These are phyloP conservation scores for Cryphonectria nitschkei DNA, from an alignment of 2,329 filamentous ascomycete genomes.

Conservation along the genomic window DNA sequence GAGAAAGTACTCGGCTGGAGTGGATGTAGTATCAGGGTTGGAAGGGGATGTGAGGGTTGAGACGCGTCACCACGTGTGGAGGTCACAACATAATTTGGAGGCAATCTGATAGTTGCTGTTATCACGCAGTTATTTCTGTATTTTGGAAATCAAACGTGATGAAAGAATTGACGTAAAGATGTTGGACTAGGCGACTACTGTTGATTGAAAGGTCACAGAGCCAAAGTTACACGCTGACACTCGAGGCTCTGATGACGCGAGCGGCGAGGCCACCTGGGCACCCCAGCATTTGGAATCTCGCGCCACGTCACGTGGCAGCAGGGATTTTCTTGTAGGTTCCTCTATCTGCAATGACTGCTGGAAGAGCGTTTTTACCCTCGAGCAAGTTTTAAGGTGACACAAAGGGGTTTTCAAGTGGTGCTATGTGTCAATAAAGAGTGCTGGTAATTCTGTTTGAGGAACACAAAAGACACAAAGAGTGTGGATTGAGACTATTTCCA, in stretches of 20 bases:
- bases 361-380: neutral
- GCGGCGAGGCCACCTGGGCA: neutral
- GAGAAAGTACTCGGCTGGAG: neutral
- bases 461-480: neutral
- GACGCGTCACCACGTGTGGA: neutral
- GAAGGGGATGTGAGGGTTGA: neutral
- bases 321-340: neutral
- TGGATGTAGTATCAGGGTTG: neutral
- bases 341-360: neutral
- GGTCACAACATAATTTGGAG: neutral
- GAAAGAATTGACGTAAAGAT: neutral
- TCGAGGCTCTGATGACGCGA: neutral
- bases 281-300: neutral
- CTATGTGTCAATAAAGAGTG: too few species aligned
- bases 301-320: neutral
- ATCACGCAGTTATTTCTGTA: neutral
- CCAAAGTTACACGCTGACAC: neutral
- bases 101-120: neutral
- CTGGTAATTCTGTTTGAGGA: neutral
- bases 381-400: neutral
- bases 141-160: neutral
- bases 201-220: neutral
- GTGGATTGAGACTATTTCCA: too few species aligned
- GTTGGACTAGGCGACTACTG: neutral
- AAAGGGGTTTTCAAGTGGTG: too few species aligned